Conservation (phyloP, 2,329 filamentous ascomycete genomes). For the Diaporthe sp. region DNA sequence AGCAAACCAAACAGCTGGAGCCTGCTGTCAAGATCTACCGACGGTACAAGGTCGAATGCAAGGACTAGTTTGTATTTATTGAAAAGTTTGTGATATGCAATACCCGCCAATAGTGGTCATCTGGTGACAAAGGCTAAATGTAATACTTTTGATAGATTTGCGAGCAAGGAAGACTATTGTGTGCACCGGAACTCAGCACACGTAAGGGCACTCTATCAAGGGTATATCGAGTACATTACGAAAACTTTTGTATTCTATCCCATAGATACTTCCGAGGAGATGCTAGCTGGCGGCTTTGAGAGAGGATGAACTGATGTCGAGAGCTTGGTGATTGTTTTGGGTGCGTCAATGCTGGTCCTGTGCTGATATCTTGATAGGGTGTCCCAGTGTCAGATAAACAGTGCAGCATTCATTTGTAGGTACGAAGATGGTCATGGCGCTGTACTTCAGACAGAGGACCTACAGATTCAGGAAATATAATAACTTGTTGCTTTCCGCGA, state of each 20-base stretch:
- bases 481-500: background rate
- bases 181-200: slow-evolving; percentile 22
- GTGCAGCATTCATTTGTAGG: background rate
- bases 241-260: slow-evolving; percentile 18
- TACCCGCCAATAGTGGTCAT: background rate
- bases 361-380: background rate
- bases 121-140: background rate
- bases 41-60: slow-evolving; percentile 27
- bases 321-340: background rate
- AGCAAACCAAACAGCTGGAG: slow-evolving; percentile 5
- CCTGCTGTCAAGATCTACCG: slow-evolving; percentile 13
- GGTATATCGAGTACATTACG: slow-evolving; percentile 26
- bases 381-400: background rate
- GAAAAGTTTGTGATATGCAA: background rate
- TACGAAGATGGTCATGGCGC: too few relatives aligned
- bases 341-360: background rate
- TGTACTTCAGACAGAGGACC: too few relatives aligned
- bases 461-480: background rate
- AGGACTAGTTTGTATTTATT: slow-evolving; percentile 21
- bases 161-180: slow-evolving; percentile 16
- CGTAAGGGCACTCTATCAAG: slow-evolving; percentile 18
- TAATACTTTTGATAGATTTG: slow-evolving; percentile 1
- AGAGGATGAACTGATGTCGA: background rate
- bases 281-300: slow-evolving; percentile 20
- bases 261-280: background rate